Percentiles rank a stretch among this genome's conserved stretches.
Conservation (phyloP, 768 basidiomycete genomes). For the Leccinum obscurum region DNA sequence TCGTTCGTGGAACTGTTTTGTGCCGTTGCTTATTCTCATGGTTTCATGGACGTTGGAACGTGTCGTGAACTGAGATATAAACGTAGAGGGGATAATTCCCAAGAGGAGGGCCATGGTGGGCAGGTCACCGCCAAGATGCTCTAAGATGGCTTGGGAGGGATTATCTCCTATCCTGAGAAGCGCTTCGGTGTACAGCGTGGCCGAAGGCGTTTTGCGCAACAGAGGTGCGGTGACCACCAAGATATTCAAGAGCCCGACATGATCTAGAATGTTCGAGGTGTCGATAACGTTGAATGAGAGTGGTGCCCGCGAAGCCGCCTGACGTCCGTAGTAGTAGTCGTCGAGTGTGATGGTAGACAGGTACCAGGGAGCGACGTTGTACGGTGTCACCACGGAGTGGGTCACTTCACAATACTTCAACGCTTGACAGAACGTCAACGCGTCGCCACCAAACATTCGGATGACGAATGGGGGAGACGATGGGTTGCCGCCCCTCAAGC, state of each 20-base stretch:
- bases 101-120: constrained; percentile 26
- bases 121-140: constrained; percentile 27
- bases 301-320: constrained; percentile 17
- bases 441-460: constrained; percentile 32
- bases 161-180: constrained; percentile 17
- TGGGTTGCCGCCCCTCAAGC: constrained; percentile 15
- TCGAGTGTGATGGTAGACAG: constrained; percentile 24
- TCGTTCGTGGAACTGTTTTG: constrained; percentile 25
- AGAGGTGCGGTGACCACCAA: constrained; percentile 25
- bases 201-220: constrained; percentile 16
- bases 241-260: constrained; percentile 29
- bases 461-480: constrained; percentile 23
- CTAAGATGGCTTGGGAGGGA: constrained; percentile 15
- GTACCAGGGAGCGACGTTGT: constrained; percentile 26
- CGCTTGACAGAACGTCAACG: constrained; percentile 24
- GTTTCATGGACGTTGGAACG: constrained; percentile 26
- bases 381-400: constrained; percentile 15
- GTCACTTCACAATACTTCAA: constrained; percentile 17
- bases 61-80: constrained; percentile 26
- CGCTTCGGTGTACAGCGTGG: constrained; percentile 31
- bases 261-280: constrained; percentile 31
- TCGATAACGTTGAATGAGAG: constrained; percentile 34
- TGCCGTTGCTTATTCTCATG: background rate
- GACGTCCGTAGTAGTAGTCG: constrained; percentile 16
- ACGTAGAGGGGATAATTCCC: constrained; percentile 24